phyloP scores from a whole-genome alignment of 768 basidiomycete species.

The Mycena filopes region DNA sequence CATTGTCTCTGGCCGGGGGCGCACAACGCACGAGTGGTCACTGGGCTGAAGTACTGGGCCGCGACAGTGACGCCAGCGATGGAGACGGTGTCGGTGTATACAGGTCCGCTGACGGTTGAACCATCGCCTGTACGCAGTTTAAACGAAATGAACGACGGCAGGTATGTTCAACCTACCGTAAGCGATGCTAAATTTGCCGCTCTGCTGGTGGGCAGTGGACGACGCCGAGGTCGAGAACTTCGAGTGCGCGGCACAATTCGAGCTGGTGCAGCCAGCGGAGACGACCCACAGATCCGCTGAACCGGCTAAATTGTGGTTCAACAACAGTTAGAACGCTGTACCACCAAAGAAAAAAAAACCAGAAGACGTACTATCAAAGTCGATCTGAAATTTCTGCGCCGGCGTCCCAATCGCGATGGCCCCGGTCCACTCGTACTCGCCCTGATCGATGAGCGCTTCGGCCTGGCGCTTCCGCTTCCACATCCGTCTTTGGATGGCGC shows the following conservation, averaged over 20 bases:
- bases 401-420: slow-evolving; percentile 51
- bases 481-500: slow-evolving; percentile 13
- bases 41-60: slow-evolving; percentile 43
- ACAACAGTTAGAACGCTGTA: not conserved
- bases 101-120: slow-evolving; percentile 51
- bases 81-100: slow-evolving; percentile 41
- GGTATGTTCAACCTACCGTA: not conserved
- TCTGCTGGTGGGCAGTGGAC: slow-evolving; percentile 40
- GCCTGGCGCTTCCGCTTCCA: slow-evolving; percentile 41
- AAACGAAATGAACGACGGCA: not conserved
- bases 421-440: slow-evolving; percentile 52
- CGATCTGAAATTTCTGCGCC: slow-evolving; percentile 46
- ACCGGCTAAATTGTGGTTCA: slow-evolving; percentile 1
- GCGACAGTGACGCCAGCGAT: slow-evolving; percentile 29
- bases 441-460: slow-evolving; percentile 46
- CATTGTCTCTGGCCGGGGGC: too few species aligned
- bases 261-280: slow-evolving; percentile 20
- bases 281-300: slow-evolving; percentile 28
- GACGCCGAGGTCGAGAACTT: slow-evolving; percentile 41
- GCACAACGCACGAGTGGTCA: slow-evolving; percentile 37
- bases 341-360: too few species aligned
- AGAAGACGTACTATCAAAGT: slow-evolving; percentile 53
- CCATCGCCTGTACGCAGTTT: slow-evolving; percentile 47
- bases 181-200: slow-evolving; percentile 21
- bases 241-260: slow-evolving; percentile 40